Percentiles rank a stretch among this genome's conserved stretches.
These are phyloP conservation scores for Penicillium parvum DNA, from an alignment of 495 filamentous ascomycete species.

Conservation along the genomic window DNA sequence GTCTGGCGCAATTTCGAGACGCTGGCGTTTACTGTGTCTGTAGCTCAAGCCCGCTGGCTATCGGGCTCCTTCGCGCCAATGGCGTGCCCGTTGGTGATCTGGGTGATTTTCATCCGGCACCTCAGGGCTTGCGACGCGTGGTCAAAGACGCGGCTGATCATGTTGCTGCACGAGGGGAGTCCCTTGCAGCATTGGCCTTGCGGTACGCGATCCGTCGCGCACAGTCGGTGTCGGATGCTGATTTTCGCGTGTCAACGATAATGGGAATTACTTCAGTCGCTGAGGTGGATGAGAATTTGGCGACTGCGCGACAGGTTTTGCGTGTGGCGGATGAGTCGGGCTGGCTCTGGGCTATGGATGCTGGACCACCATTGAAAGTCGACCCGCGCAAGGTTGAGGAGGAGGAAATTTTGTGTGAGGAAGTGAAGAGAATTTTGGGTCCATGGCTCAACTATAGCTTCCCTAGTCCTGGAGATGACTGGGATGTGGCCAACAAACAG, in stretches of 20 bases:
- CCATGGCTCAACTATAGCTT: conserved; percentile 16
- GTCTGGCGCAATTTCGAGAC: conserved; percentile 49
- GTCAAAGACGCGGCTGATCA: conserved; percentile 48
- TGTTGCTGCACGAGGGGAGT: conserved; percentile 53
- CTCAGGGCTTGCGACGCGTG: conserved; percentile 53
- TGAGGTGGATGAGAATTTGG: conserved; percentile 18
- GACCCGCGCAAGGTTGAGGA: neutral
- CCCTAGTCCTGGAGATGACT: conserved; percentile 17
- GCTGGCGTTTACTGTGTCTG: conserved; percentile 74
- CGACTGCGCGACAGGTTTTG: conserved; percentile 10
- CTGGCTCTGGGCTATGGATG: conserved; percentile 10
- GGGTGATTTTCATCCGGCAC: conserved; percentile 77
- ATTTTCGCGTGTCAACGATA: conserved; percentile 17
- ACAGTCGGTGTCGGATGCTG: conserved; percentile 6
- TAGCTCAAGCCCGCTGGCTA: conserved; percentile 73
- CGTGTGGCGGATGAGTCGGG: neutral
- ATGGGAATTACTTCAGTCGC: conserved; percentile 17
- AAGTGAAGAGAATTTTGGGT: conserved; percentile 11
- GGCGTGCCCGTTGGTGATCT: conserved; percentile 67
- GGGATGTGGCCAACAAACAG: conserved; percentile 15
- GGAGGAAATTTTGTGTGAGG: neutral
- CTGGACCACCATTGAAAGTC: neutral
- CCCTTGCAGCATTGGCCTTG: conserved; percentile 46
- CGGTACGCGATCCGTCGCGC: conserved; percentile 15
- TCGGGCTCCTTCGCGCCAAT: conserved; percentile 67